phyloP scores from a whole-genome alignment of 192 early-diverging fungal genomes.

The Backusella australiensis region DNA sequence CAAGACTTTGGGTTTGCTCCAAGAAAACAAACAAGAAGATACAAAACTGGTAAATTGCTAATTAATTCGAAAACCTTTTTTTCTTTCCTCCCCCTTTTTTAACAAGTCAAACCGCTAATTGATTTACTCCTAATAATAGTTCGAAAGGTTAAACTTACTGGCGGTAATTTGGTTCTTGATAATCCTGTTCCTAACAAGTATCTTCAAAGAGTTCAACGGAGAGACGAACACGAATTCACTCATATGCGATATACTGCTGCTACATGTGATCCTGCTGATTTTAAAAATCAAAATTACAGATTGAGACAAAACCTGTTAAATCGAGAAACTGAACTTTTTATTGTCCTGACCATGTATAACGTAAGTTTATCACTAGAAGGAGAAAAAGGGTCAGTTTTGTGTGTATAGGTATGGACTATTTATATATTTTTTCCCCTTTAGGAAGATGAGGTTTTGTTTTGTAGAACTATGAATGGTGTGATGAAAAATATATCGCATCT shows the following conservation, averaged over 20 bases:
- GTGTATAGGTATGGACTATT: neutral
- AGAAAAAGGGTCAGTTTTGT: neutral
- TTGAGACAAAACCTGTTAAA: conserved; percentile 55
- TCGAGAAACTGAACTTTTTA: conserved; percentile 61
- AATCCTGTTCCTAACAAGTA: conserved; percentile 62
- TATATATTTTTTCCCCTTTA: conserved; percentile 16
- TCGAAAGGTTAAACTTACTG: conserved; percentile 59
- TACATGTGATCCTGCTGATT: conserved; percentile 68
- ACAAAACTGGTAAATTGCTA: conserved; percentile 40
- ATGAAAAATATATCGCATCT: conserved; percentile 86
- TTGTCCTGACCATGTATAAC: conserved; percentile 79
- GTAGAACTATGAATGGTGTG: conserved; percentile 82
- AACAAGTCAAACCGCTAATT: neutral
- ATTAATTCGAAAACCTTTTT: neutral
- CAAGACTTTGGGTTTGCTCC: conserved; percentile 25
- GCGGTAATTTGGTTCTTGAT: conserved; percentile 71
- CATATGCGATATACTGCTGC: conserved; percentile 74
- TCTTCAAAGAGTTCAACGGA: conserved; percentile 48
- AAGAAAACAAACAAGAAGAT: conserved; percentile 40
- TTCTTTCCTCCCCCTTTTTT: neutral
- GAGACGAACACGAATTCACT: conserved; percentile 65
- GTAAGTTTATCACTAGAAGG: conserved; percentile 31
- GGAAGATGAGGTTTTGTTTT: conserved; percentile 91
- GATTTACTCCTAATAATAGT: conserved; percentile 5
- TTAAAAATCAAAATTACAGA: conserved; percentile 54